Conservation (phyloP, 2,329 filamentous ascomycete genomes). For the Calonectria pauciramosa region DNA sequence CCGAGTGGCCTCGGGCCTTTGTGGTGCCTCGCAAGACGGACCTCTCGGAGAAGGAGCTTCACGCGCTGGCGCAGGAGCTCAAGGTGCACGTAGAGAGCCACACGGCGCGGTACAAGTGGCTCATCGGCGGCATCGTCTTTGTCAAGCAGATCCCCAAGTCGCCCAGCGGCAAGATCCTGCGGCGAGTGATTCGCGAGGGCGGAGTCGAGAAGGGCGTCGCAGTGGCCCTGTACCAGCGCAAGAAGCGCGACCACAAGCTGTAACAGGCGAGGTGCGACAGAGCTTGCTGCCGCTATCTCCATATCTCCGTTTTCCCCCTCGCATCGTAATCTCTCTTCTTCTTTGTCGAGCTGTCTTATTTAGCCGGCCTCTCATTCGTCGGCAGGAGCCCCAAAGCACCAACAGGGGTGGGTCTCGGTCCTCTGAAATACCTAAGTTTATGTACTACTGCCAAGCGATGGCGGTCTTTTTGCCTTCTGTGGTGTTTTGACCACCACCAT, state of each 20-base stretch:
- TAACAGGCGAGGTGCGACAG: background rate
- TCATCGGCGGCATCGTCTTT: slow-evolving; percentile 80
- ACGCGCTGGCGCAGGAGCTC: slow-evolving; percentile 66
- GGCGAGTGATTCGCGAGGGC: slow-evolving; percentile 58
- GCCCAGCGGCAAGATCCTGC: slow-evolving; percentile 65
- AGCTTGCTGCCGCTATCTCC: background rate
- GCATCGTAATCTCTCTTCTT: background rate
- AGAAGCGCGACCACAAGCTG: slow-evolving; percentile 38
- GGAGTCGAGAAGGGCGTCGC: slow-evolving; percentile 52
- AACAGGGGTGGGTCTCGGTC: background rate
- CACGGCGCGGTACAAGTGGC: slow-evolving; percentile 74
- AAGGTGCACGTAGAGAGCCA: slow-evolving; percentile 69
- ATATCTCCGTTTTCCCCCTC: background rate
- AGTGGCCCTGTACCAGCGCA: slow-evolving; percentile 43
- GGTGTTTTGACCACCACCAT: slow-evolving; percentile 16
- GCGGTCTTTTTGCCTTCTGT: background rate
- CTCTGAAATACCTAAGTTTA: background rate
- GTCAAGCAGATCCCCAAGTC: slow-evolving; percentile 80
- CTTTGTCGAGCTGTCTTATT: background rate
- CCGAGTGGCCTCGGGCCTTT: slow-evolving; percentile 75
- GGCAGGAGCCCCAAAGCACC: background rate
- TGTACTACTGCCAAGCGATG: background rate
- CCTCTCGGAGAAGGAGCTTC: slow-evolving; percentile 52
- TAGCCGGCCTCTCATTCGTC: slow-evolving; percentile 15
- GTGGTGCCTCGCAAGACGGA: slow-evolving; percentile 58